A percentile compares a stretch with the other conserved stretches of the same genome.
These are phyloP conservation scores for Chaetomium sp. DNA, from an alignment of 2,329 filamentous ascomycete species.

Conservation along the genomic window DNA sequence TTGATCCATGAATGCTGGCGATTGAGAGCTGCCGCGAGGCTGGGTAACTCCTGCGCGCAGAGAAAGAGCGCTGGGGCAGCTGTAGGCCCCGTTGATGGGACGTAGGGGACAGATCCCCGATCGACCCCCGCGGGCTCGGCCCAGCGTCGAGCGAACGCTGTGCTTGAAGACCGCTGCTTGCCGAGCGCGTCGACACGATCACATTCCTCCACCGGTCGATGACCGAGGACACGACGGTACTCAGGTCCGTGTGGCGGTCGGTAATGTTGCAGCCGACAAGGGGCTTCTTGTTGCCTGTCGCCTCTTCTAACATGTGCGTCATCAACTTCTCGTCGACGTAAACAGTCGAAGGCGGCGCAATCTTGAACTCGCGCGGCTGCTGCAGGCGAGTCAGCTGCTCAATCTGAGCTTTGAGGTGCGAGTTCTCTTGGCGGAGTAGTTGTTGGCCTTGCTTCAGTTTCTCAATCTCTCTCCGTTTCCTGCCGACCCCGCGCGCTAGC, in stretches of 20 bases:
- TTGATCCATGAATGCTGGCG: slow-evolving; percentile 10
- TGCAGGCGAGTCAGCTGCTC: slow-evolving; percentile 53
- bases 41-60: slow-evolving; percentile 2
- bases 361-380: slow-evolving; percentile 53
- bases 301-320: slow-evolving; percentile 40
- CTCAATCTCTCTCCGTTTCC: slow-evolving; percentile 49
- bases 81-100: background rate
- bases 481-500: slow-evolving; percentile 52
- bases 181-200: slow-evolving; percentile 44
- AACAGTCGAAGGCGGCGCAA: slow-evolving; percentile 45
- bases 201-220: slow-evolving; percentile 59
- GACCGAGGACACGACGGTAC: slow-evolving; percentile 44
- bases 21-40: slow-evolving; percentile 19
- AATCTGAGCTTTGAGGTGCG: slow-evolving; percentile 51
- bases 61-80: slow-evolving; percentile 4
- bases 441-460: slow-evolving; percentile 45
- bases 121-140: background rate
- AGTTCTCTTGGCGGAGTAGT: slow-evolving; percentile 48
- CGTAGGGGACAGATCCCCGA: background rate
- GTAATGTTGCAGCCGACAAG: slow-evolving; percentile 42
- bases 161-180: slow-evolving; percentile 39
- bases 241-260: slow-evolving; percentile 47
- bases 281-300: slow-evolving; percentile 32
- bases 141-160: slow-evolving; percentile 42
- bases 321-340: slow-evolving; percentile 46